phyloP scores from a whole-genome alignment of 2,329 filamentous ascomycete genomes.

The Didymella pinodella region DNA sequence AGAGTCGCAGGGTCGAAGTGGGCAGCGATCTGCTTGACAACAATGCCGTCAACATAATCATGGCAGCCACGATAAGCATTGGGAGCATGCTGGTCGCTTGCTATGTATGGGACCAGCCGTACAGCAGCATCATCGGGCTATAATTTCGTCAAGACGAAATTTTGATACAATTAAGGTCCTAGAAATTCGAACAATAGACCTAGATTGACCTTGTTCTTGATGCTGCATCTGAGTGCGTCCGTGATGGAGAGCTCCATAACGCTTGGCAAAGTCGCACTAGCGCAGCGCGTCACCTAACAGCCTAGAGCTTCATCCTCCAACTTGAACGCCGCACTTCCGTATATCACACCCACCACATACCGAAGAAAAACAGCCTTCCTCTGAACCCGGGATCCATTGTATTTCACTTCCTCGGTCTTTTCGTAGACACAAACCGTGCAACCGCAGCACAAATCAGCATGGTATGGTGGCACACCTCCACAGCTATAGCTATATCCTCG shows the following conservation, averaged over 20 bases:
- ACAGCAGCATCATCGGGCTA: slow-evolving; percentile 33
- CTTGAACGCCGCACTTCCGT: slow-evolving; percentile 16
- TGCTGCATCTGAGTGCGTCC: background rate
- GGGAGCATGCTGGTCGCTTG: slow-evolving; percentile 70
- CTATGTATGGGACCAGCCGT: slow-evolving; percentile 44
- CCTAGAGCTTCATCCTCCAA: slow-evolving; percentile 41
- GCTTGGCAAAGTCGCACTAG: slow-evolving; percentile 13
- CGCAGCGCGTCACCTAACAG: slow-evolving; percentile 42
- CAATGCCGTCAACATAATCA: slow-evolving; percentile 92
- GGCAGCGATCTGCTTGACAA: slow-evolving; percentile 83
- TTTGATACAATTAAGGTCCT: background rate
- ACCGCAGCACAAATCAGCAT: slow-evolving; percentile 20
- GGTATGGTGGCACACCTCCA: slow-evolving; percentile 19
- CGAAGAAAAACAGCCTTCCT: background rate
- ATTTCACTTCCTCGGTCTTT: background rate
- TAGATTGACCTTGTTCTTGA: background rate
- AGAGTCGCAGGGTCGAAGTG: slow-evolving; percentile 66
- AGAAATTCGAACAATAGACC: background rate
- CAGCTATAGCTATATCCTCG: background rate
- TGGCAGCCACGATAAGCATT: slow-evolving; percentile 83
- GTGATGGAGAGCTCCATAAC: background rate
- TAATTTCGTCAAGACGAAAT: slow-evolving; percentile 10
- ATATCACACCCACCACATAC: slow-evolving; percentile 2
- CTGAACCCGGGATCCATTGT: background rate
- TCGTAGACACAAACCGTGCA: background rate